Evolutionary conservation across 441 rosid species (phyloP), one percentile per base, ranked within the genome.

Genomic region (Pelargonium fulgidum): DNA sequence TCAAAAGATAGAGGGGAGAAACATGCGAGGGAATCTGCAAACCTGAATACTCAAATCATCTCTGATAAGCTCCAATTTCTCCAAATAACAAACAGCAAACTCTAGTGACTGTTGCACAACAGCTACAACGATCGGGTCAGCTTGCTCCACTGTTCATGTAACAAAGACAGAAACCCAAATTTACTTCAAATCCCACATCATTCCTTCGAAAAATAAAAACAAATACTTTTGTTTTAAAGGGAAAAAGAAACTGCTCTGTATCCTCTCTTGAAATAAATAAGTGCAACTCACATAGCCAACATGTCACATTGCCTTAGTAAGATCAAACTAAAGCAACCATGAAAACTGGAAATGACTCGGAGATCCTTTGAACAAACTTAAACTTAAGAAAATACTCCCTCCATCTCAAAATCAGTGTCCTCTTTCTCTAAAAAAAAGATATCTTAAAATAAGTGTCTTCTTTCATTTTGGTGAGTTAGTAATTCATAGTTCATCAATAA

Each of bases 21-120:
- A 62, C 29, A 14, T 61, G 64, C 13, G 62, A 71, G 39, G 61
- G n/a, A 76, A 76, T 39, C 64, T 66, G 79, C 86, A 64, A 70
- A 96, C 99, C 99, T 90, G 96, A 19, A 77, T 64, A 68, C 81
- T 76, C 17, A 79, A 84, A 82, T 90, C 96, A 75, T 80, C 89
- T 17, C 70, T 70, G 54, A 48, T 73, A 69, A 85, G 80, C 42
- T 81, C 86, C 4, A 90, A 84, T 64, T 84, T 83, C 86, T 90
- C 99, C 85, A 96, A 82, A 81, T 80, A 88, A 80, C 85, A 80
- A 78, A 96, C 80, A 44, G 89, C 84, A 83, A 96, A 96, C 74
- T 93, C 98, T 81, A 96, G 75, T 75, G 86, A 79, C 73, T 87
- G 85, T 66, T 86, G 89, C 74, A 80, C 78, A n/a, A 93, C 86